Evolutionary conservation across 352 stramenopile genomes (phyloP), one percentile per base, ranked within the genome.

Genomic region (Globisporangium rhizosaccharum): DNA sequence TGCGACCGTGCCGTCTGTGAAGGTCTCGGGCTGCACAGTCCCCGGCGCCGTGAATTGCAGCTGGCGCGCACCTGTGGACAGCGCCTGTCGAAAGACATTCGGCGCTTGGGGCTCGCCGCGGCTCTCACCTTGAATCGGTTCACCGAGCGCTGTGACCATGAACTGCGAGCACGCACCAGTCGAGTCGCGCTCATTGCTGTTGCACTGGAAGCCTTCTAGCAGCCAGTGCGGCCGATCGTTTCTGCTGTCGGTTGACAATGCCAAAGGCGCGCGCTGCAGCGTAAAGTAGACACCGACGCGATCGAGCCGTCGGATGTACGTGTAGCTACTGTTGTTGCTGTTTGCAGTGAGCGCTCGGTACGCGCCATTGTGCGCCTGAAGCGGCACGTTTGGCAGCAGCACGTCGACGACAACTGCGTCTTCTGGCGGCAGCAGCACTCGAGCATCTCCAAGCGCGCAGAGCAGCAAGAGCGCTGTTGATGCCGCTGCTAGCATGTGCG

Each of bases 201-300:
- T 67, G 41, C 76, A 86, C 44, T 77, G 45, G 56, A 70, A 83
- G 14, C 73, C 76, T 18, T 65, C 58, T n/a, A 86, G 66, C n/a
- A 60, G 37, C 76, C 76, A 86, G 20, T 20, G 50, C 26, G 3
- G 30, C 44, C 1, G 25, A 30, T 20, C 14, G 20, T 45, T 1
- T 3, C 3, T n/a, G 39, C 17, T 45, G 14, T 45, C 12, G 14
- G 17, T 45, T 5, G 9, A 12, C 33, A 39, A 1, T 39, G 33
- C 4, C 33, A 39, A 11, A 18, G 8, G 39, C 12, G 33, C 8
- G 30, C 48, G 20, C 12, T 61, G 56, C 14, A 85, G 55, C n/a
- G 71, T 75, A 48, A 82, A 82, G 44, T 71, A 73, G n/a, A 68
- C 59, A 37, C 51, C 57, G 14, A 67, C 46, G n/a, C 62, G 51